Base-by-base conservation (phyloP, 495 filamentous ascomycete genomes). In the Daldinia vernicosa region DNA sequence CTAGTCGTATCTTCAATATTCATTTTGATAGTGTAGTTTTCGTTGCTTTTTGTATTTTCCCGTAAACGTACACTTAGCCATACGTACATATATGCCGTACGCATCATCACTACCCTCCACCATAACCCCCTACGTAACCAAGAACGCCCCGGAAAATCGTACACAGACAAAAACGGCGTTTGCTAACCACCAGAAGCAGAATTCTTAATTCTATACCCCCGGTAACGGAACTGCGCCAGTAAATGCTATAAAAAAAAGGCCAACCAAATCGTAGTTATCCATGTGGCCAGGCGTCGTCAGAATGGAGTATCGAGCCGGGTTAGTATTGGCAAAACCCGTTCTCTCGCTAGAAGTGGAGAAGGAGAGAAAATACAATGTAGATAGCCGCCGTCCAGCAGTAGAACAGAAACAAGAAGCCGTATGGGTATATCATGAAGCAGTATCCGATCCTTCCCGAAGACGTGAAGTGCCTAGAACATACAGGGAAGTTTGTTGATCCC, bases 311-410 rank as follows among this genome's bases (percentile, higher is more conserved):
- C 28, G 51, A 51, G 32, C 24, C 17, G 37, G 11, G 19, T 43
- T 35, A 33, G 28, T 39, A 17, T 51, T 26, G 27, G 53, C 15
- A 14, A 54, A 69, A 45, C 52, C 26, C 47, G 19, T 24, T 26
- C 32, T 67, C 53, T 55, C 53, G 47, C 55, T 28, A 56, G 45
- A 30, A 33, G 39, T 37, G 37, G 50, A 22, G 53, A 51, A 74
- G 19, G 50, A 54, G n/a, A 17, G 24, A 65, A 62, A 69, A 59
- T 54, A 40, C n/a, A 56, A 71, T 19, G 26, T 30, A 68, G 51
- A 72, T 57, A 61, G 28, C 66, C 61, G 67, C 70, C 71, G 66
- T 62, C 69, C 66, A 67, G 62, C 50, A 75, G 68, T 67, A 30
- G 24, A 59, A 35, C 50, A 40, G 40, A 52, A 66, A 57, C 27